A percentile compares a stretch with the other conserved stretches of the same genome.
Conservation (phyloP, 1,284 basidiomycete species). For the Leccinum solheimii region DNA sequence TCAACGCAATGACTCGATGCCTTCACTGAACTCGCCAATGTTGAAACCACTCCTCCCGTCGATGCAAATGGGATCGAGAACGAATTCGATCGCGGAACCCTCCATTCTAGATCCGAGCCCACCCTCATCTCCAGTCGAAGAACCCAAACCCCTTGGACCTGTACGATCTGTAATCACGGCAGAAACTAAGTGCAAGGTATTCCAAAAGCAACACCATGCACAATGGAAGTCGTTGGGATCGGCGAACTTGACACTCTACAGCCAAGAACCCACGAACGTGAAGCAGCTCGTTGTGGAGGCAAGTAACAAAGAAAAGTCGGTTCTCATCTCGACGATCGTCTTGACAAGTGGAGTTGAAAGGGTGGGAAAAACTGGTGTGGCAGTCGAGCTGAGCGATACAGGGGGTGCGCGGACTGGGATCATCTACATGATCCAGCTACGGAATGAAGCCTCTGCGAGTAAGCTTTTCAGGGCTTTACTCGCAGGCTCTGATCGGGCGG, state of each 20-base stretch:
- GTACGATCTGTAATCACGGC: slow-evolving; percentile 76
- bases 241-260: slow-evolving; percentile 86
- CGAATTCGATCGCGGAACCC: slow-evolving; percentile 49
- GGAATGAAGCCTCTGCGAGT: slow-evolving; percentile 84
- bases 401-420: slow-evolving; percentile 90
- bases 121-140: slow-evolving; percentile 71
- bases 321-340: slow-evolving; percentile 94
- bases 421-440: slow-evolving; percentile 95
- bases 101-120: slow-evolving; percentile 73
- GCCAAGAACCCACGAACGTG: slow-evolving; percentile 78
- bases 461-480: slow-evolving; percentile 88
- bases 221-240: slow-evolving; percentile 97
- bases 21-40: slow-evolving; percentile 44
- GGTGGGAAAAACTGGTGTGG: slow-evolving; percentile 96
- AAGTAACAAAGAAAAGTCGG: slow-evolving; percentile 73
- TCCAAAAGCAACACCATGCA: slow-evolving; percentile 91
- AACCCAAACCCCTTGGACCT: slow-evolving; percentile 59
- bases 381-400: slow-evolving; percentile 88
- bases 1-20: slow-evolving; percentile 24
- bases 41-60: slow-evolving; percentile 64
- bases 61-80: slow-evolving; percentile 51
- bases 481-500: slow-evolving; percentile 76
- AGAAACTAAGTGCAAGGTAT: slow-evolving; percentile 99
- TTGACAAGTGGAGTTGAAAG: slow-evolving; percentile 95
- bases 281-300: slow-evolving; percentile 97